Base-by-base conservation (phyloP, 1,139 yeast species). In the Debaryomyces udenii region DNA sequence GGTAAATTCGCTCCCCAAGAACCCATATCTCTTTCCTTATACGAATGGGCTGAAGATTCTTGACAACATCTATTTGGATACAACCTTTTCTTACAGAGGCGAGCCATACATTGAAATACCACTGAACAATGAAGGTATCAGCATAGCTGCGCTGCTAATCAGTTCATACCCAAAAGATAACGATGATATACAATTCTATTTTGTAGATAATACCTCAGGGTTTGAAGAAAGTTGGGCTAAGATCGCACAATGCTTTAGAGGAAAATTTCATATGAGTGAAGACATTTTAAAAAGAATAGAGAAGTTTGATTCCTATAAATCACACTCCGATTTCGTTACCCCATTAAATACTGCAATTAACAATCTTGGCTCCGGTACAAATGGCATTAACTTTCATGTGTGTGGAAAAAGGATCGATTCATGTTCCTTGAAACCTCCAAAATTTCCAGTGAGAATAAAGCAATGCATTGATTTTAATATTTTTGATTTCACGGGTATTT, bases 181-280 rank as follows among this genome's bases (percentile, higher is more conserved):
- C 35, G 53, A 59, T 0, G 70, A 69, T 13, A 57, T 80, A 3
- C 60, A 54, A 6, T 75, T 78, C 42, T 61, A 53, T 37, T 71
- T 79, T 41, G 49, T 55, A 5, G 80, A 76, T 42, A 54, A 61
- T 5, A 68, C 70, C 0, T 55, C 74, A 2, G 86, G 87, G 1
- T 80, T 78, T 45, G 87, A 81, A 50, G 81, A 78, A 45, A 74
- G 71, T 0, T 76, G 83, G 78, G 57, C 69, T 1, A 66, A 66
- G 7, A 53, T 78, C 1, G 63, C 68, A 1, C 52, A 59, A 1
- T 46, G 57, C 5, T 61, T 72, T 26, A 49, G 55, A 3, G 68
- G 69, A 0, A 55, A 52, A 17, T 46, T 78, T 2, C 73, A 64
- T 40, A 51, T 68, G n/a, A 68, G 61, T 27, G 37, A 45, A 1